A percentile compares a stretch with the other conserved stretches of the same genome.
Evolutionary conservation across 345 rosid species (phyloP).

Genomic region (Populus nigra): DNA sequence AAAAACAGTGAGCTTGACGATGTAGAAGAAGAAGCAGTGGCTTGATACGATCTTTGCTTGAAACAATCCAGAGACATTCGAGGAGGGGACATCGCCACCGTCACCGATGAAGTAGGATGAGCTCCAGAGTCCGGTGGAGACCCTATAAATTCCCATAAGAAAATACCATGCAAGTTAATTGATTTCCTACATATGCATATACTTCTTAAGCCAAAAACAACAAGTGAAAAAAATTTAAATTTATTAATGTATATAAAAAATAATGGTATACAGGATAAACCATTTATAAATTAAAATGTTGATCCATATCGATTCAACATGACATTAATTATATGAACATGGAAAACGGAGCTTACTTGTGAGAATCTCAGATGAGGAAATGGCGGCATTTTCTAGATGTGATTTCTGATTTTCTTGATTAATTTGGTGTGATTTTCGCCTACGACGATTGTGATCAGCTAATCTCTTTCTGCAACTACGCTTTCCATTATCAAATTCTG

Average conservation of each 20-base stretch:
- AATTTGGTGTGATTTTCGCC: conserved; percentile 67
- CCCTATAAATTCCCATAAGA: conserved; percentile 24
- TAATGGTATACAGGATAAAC: too few relatives aligned
- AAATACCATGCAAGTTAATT: too few relatives aligned
- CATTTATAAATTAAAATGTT: too few relatives aligned
- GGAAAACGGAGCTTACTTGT: conserved; percentile 29
- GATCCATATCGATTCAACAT: not conserved
- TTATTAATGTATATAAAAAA: too few relatives aligned
- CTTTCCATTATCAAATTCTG: conserved; percentile 95
- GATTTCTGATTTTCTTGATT: conserved; percentile 45
- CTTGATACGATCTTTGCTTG: conserved; percentile 57
- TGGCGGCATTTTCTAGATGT: conserved; percentile 23
- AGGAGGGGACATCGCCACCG: conserved; percentile 61
- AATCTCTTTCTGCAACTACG: conserved; percentile 93
- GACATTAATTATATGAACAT: not conserved
- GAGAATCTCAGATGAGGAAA: conserved; percentile 39
- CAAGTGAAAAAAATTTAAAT: too few relatives aligned
- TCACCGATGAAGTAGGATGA: conserved; percentile 58
- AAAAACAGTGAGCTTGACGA: conserved; percentile 69
- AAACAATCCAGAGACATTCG: conserved; percentile 75
- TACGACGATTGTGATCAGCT: conserved; percentile 95
- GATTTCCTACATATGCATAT: too few relatives aligned
- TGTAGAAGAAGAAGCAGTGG: conserved; percentile 52
- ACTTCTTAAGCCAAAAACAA: not conserved
- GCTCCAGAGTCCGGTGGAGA: conserved; percentile 59